Conservation (phyloP, 768 basidiomycete species). For the Boletus vinaceobasis region DNA sequence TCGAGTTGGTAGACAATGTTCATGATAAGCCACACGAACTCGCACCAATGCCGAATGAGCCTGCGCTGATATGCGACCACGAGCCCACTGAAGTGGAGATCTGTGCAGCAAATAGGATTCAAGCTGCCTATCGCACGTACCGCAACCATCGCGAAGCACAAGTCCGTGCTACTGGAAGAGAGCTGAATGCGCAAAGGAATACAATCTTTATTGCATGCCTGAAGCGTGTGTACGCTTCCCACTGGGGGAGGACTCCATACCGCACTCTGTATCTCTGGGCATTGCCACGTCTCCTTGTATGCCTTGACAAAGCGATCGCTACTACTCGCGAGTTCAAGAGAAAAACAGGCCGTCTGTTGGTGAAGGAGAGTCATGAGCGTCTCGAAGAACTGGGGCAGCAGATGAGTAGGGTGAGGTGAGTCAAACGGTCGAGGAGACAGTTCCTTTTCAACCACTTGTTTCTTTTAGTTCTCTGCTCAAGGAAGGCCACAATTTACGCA, state of each 20-base stretch:
- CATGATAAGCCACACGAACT: slow-evolving; percentile 14
- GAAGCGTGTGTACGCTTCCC: slow-evolving; percentile 22
- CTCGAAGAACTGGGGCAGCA: slow-evolving; percentile 34
- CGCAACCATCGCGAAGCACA: neutral
- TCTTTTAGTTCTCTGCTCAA: slow-evolving; percentile 27
- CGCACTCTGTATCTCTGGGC: slow-evolving; percentile 34
- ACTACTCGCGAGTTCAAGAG: slow-evolving; percentile 29
- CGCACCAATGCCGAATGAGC: slow-evolving; percentile 9
- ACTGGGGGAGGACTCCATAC: slow-evolving; percentile 33
- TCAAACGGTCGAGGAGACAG: neutral
- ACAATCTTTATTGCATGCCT: slow-evolving; percentile 30
- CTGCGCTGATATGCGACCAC: slow-evolving; percentile 13
- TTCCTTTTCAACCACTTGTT: neutral
- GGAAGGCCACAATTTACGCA: slow-evolving; percentile 24
- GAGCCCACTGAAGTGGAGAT: slow-evolving; percentile 27
- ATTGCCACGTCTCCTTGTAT: slow-evolving; percentile 41
- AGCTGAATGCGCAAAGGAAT: slow-evolving; percentile 20
- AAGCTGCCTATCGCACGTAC: slow-evolving; percentile 14
- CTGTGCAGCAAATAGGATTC: slow-evolving; percentile 22
- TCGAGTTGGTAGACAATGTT: slow-evolving; percentile 4
- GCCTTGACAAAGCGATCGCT: slow-evolving; percentile 35
- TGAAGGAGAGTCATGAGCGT: slow-evolving; percentile 29
- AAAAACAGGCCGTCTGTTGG: slow-evolving; percentile 30
- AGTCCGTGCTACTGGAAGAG: slow-evolving; percentile 10
- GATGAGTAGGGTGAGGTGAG: slow-evolving; percentile 34